Conservation (phyloP, 1,284 basidiomycete genomes). For the Marasmius fiardii region DNA sequence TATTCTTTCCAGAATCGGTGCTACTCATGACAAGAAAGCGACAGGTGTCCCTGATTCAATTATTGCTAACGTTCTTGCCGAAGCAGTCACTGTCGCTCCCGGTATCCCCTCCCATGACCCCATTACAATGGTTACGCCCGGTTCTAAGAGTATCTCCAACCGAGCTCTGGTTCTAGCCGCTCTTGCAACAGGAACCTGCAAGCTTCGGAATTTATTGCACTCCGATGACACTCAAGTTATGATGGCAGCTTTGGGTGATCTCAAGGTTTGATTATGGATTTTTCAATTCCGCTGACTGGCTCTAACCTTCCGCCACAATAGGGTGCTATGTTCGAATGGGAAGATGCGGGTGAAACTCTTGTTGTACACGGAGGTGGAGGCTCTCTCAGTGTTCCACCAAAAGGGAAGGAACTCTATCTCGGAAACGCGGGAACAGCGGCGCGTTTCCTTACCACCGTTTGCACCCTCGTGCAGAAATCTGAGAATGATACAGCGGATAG, state of each 20-base stretch:
- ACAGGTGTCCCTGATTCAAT: constrained; percentile 80
- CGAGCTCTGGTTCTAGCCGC: constrained; percentile 93
- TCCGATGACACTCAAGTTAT: constrained; percentile 99
- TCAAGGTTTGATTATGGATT: constrained; percentile 56
- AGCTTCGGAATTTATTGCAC: constrained; percentile 88
- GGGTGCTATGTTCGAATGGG: constrained; percentile 85
- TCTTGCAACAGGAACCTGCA: constrained; percentile 85
- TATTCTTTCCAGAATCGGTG: constrained; percentile 86
- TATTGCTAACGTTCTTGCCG: constrained; percentile 79
- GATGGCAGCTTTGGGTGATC: constrained; percentile 90
- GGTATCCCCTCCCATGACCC: constrained; percentile 64
- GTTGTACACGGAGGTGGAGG: constrained; percentile 90
- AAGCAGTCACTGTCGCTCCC: constrained; percentile 73
- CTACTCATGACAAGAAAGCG: constrained; percentile 90
- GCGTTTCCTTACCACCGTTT: constrained; percentile 96
- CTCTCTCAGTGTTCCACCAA: constrained; percentile 70
- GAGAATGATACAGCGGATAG: constrained; percentile 37
- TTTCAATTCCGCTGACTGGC: constrained; percentile 9
- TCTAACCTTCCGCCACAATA: constrained; percentile 26
- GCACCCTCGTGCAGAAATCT: constrained; percentile 72
- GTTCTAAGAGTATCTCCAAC: constrained; percentile 97
- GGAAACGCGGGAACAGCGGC: constrained; percentile 98
- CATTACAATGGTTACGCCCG: constrained; percentile 88
- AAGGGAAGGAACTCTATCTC: constrained; percentile 89
- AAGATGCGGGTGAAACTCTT: constrained; percentile 88